Evolutionary conservation across 2,329 filamentous ascomycete species (phyloP), one percentile per base, ranked within the genome.

Genomic region (Tympanopsis confertula): DNA sequence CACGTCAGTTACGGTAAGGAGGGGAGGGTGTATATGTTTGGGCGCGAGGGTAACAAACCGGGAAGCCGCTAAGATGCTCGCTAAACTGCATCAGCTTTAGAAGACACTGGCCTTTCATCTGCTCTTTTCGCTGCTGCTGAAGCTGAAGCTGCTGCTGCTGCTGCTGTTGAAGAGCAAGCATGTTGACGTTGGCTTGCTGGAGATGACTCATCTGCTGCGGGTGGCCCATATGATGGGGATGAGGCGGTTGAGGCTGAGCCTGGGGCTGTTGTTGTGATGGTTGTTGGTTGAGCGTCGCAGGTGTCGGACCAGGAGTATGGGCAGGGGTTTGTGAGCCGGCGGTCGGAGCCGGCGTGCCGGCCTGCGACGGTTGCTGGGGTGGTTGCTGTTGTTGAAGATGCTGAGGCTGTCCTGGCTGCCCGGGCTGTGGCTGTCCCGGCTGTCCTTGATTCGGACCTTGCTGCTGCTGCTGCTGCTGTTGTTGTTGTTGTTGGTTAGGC

Each of bases 51-150:
- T 37, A 44, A 56, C 66, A 49, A 55, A 74, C 69, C 26, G 65
- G 63, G 46, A 69, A 80, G 20, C 63, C 66, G 44, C 72, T 77
- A 7, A 82, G 53, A 43, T 74, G 65, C 56, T 80, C 76, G 58
- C 73, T 60, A 52, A 81, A 81, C 44, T 74, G 70, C 58, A 75
- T 66, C 32, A 82, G 54, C 50, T 68, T 75, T 40, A 81, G 54
- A 28, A 79, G 48, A 43, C 70, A 78, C 40, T 72, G 66, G 3
- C 70, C 66, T 50, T 72, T 77, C 55, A 72, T 63, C 29, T 59
- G 58, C 35, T 66, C 68, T 38, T 62, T 62, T 44, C 65, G 65
- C 45, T 70, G 67, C 38, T 68, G 68, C 20, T 19, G 20, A 20
- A 44, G 50, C 28, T 36, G 44, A 35, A 40, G 35, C 15, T 41